Evolutionary conservation across 495 filamentous ascomycete genomes (phyloP).

Genomic region (Margaritispora aquatica): DNA sequence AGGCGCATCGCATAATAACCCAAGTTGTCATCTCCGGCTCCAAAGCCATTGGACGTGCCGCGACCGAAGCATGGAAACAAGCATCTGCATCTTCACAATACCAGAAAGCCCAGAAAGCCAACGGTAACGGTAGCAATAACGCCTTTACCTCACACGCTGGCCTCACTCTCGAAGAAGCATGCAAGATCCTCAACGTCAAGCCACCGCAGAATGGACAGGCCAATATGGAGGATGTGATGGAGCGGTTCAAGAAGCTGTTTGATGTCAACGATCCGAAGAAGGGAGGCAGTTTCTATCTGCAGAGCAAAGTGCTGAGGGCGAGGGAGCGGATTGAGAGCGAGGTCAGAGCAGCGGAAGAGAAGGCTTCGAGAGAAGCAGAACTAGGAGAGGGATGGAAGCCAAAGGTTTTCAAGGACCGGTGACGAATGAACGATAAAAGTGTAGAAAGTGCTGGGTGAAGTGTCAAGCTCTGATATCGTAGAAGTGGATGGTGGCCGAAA

Average conservation of each 20-base stretch:
- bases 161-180: slow-evolving; percentile 91
- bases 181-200: slow-evolving; percentile 95
- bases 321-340: slow-evolving; percentile 90
- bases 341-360: slow-evolving; percentile 45
- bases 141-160: slow-evolving; percentile 53
- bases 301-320: slow-evolving; percentile 91
- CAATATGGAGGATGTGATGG: slow-evolving; percentile 69
- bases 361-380: slow-evolving; percentile 54
- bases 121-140: slow-evolving; percentile 36
- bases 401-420: slow-evolving; percentile 88
- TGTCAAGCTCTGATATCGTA: not conserved
- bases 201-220: slow-evolving; percentile 72
- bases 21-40: slow-evolving; percentile 86
- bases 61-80: slow-evolving; percentile 87
- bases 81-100: slow-evolving; percentile 81
- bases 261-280: slow-evolving; percentile 91
- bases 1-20: slow-evolving; percentile 94
- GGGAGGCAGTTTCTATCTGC: slow-evolving; percentile 94
- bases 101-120: slow-evolving; percentile 55
- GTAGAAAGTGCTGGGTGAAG: slow-evolving; percentile 10
- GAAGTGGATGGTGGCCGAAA: not conserved
- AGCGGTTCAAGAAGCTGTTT: slow-evolving; percentile 90
- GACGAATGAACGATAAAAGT: slow-evolving; percentile 20
- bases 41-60: slow-evolving; percentile 88
- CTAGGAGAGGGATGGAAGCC: slow-evolving; percentile 83